Evolutionary conservation across 83 land plant genomes (phyloP), one percentile per base, ranked within the genome.

Genomic region (Diphasiastrum complanatum): DNA sequence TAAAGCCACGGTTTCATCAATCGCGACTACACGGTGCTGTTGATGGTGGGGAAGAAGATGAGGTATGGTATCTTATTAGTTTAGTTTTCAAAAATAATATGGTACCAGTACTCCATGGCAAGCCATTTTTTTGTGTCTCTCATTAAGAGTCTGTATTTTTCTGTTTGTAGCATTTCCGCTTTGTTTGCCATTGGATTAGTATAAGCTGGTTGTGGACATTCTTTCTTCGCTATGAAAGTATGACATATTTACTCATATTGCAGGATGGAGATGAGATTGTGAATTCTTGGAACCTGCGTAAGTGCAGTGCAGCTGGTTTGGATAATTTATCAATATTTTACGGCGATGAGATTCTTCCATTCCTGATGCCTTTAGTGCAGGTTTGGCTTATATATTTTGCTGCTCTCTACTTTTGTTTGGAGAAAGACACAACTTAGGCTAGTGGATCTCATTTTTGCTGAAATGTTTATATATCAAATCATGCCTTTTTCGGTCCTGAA

Each of bases 261-360:
- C 77, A 86, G 85, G 89, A 87, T n/a, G n/a, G n/a, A 68, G 99
- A 92, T 74, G 96, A 89, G 49, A 83, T 77, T 34, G 78, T 93
- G 38, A 93, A 86, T 71, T 73, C 86, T 1, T 93, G 99, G 99
- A 93, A 89, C 64, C 58, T 93, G 65, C 77, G 99, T 26, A 93
- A 93, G 50, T 93, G 99, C 64, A 93, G 99, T 77, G 99, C 99
- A 45, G 99, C 99, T 60, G 99, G 83, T 23, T 66, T 93, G 48
- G 99, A 93, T 74, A 56, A 85, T 10, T 67, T 93, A 14, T 89
- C 99, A 54, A 86, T 82, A 56, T 79, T 89, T 25, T 93, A 78
- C 75, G 96, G 96, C 5, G 99, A 93, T 79, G 99, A 89, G 34
- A 85, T 93, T 61, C 92, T 93, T 64, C 86, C 99, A 29, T 66